Evolutionary conservation across 192 early-diverging fungal species (phyloP), one percentile per base, ranked within the genome.

Genomic region (Podila minutissima): DNA sequence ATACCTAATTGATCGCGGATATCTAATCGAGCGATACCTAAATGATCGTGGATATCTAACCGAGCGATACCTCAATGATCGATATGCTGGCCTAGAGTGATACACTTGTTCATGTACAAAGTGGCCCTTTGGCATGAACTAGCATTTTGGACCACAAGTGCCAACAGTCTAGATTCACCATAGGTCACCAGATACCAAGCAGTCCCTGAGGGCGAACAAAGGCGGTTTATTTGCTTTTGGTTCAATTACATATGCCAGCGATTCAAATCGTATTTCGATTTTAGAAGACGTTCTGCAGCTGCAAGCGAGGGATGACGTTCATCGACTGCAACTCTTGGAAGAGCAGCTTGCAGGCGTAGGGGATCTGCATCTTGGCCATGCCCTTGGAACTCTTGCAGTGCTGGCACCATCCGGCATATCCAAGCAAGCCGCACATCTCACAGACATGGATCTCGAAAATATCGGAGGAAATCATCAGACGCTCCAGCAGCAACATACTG

Each of bases 281-380:
- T 71, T 72, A 73, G 67, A 85, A 76, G n/a, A 85, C 64, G 57
- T 85, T 82, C 70, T 85, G 74, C 51, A 85, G 73, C 62, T 82
- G 71, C 70, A 85, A 61, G 37, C 84, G 74, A 32, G 96, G 95
- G 59, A 94, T 89, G 72, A 97, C 93, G 72, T 99, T 99, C 97
- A 99, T 99, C 49, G 92, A 86, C 89, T 95, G 94, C 66, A 99
- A 81, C 81, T 99, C 97, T 87, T 99, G 97, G 94, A 99, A 98
- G 59, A 99, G 87, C 71, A 99, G 85, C 84, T 99, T 99, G 79
- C 94, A 94, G 19, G 97, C 97, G 83, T 99, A 99, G 22, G 97
- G 97, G 49, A 99, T 96, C 83, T 97, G 94, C 85, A 99, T 93
- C 68, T 91, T 90, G 12, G 93, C 93, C 83, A 99, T 95, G 53